Percentiles rank a stretch among this genome's conserved stretches.
Conservation (phyloP, 805 yeast species). For the Martiniozyma abietophila region DNA sequence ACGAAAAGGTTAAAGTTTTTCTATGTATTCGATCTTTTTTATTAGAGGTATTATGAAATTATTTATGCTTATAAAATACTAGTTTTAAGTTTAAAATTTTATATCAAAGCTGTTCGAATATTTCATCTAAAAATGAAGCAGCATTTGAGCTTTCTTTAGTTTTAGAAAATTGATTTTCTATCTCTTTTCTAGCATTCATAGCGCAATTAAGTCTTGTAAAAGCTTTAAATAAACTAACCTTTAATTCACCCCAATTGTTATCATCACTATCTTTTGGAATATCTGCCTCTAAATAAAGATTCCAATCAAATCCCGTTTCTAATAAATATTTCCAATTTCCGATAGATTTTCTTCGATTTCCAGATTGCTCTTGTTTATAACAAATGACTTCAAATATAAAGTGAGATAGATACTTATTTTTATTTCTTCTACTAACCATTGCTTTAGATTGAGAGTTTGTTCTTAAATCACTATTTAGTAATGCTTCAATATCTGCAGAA, state of each 20-base stretch:
- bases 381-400: slow-evolving; percentile 21
- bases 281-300: slow-evolving; percentile 11
- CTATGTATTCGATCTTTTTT: too few species aligned
- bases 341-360: slow-evolving; percentile 13
- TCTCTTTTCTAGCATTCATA: slow-evolving; percentile 9
- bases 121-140: too few species aligned
- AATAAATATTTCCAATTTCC: slow-evolving; percentile 22
- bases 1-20: too few species aligned
- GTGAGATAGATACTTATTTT: slow-evolving; percentile 19
- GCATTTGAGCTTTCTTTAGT: too few species aligned
- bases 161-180: slow-evolving; percentile 7
- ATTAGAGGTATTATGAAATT: too few species aligned
- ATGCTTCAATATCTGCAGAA: slow-evolving; percentile 14
- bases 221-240: slow-evolving; percentile 9
- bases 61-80: too few species aligned
- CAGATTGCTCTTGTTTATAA: slow-evolving; percentile 15
- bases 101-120: too few species aligned
- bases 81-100: too few species aligned
- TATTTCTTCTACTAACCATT: slow-evolving; percentile 17
- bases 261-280: neutral
- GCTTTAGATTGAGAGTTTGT: slow-evolving; percentile 20
- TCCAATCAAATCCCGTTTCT: slow-evolving; percentile 9
- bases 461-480: slow-evolving; percentile 19
- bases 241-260: slow-evolving; percentile 13
- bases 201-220: slow-evolving; percentile 8